Conservation (phyloP, 1,284 basidiomycete genomes). For the Leccinum huronense region DNA sequence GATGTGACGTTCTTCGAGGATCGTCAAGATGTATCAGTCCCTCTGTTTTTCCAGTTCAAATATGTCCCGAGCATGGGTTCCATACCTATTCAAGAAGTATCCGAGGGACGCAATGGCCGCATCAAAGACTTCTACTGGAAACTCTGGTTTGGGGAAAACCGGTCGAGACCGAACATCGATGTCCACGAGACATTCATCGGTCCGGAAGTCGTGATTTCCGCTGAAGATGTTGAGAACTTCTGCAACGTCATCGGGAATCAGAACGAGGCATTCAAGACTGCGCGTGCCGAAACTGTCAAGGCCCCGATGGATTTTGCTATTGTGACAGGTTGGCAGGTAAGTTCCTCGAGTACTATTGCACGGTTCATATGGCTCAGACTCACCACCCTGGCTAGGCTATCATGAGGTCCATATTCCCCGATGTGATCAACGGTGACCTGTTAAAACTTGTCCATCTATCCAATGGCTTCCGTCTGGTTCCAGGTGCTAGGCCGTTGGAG, state of each 20-base stretch:
- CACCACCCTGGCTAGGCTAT: slow-evolving; percentile 63
- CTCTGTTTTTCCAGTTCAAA: slow-evolving; percentile 79
- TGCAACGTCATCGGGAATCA: slow-evolving; percentile 94
- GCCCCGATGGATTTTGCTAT: slow-evolving; percentile 99
- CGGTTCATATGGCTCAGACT: slow-evolving; percentile 18
- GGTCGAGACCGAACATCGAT: slow-evolving; percentile 70
- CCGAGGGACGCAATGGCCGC: slow-evolving; percentile 80
- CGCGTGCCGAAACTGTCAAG: slow-evolving; percentile 65
- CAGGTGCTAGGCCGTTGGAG: slow-evolving; percentile 72
- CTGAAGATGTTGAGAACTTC: slow-evolving; percentile 81
- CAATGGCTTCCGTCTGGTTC: slow-evolving; percentile 91
- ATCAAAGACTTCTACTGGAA: slow-evolving; percentile 99
- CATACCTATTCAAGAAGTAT: slow-evolving; percentile 92
- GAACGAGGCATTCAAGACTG: slow-evolving; percentile 85
- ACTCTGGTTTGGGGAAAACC: slow-evolving; percentile 90
- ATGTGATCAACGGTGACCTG: slow-evolving; percentile 86
- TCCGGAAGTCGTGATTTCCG: slow-evolving; percentile 79
- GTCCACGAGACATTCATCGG: slow-evolving; percentile 80
- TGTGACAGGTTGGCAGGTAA: slow-evolving; percentile 94
- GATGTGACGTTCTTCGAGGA: slow-evolving; percentile 84
- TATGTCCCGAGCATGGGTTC: slow-evolving; percentile 90
- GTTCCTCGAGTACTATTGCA: slow-evolving; percentile 27
- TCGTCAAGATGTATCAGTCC: slow-evolving; percentile 72
- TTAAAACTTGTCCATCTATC: slow-evolving; percentile 96
- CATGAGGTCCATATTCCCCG: slow-evolving; percentile 97